Evolutionary conservation across 2,329 filamentous ascomycete genomes (phyloP).

Genomic region (Fusarium coicis): DNA sequence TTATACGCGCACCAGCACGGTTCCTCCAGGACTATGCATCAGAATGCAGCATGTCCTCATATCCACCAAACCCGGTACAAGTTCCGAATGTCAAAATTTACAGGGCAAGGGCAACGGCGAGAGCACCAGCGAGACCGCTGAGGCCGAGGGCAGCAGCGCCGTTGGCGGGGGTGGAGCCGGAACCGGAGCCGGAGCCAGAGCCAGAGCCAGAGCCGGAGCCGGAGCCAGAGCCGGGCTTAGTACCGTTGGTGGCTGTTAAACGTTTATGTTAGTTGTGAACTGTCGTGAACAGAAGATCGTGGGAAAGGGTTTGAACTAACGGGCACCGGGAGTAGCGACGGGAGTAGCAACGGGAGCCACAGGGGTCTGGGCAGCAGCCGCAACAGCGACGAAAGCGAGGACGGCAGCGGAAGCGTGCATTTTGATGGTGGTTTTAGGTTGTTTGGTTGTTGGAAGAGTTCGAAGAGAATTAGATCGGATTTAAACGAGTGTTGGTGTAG

Average conservation of each 20-base stretch:
- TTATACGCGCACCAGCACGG: constrained; percentile 39
- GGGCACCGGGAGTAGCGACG: constrained; percentile 28
- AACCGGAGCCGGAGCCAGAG: neutral
- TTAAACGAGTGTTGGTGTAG: constrained; percentile 34
- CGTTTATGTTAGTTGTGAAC: constrained; percentile 8
- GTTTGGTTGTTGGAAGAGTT: constrained; percentile 11
- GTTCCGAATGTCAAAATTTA: constrained; percentile 24
- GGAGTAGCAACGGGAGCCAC: constrained; percentile 34
- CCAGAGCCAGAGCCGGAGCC: constrained; percentile 2
- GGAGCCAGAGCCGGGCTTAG: constrained; percentile 27
- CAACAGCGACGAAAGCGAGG: constrained; percentile 42
- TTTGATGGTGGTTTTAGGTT: constrained; percentile 28
- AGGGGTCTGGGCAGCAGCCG: constrained; percentile 36
- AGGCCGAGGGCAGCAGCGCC: constrained; percentile 35
- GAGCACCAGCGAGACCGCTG: constrained; percentile 38
- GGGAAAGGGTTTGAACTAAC: constrained; percentile 24
- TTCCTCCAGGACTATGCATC: constrained; percentile 25
- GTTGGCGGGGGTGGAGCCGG: constrained; percentile 21
- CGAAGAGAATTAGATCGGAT: constrained; percentile 21
- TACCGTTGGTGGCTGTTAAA: constrained; percentile 28
- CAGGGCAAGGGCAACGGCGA: constrained; percentile 41
- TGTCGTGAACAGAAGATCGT: constrained; percentile 14
- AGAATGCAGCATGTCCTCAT: constrained; percentile 14
- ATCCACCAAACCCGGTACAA: constrained; percentile 10
- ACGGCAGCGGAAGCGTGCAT: constrained; percentile 43